Percentiles rank a stretch among this genome's conserved stretches.
phyloP scores from a whole-genome alignment of 1,139 yeast genomes.

The Arxiozyma telluris region DNA sequence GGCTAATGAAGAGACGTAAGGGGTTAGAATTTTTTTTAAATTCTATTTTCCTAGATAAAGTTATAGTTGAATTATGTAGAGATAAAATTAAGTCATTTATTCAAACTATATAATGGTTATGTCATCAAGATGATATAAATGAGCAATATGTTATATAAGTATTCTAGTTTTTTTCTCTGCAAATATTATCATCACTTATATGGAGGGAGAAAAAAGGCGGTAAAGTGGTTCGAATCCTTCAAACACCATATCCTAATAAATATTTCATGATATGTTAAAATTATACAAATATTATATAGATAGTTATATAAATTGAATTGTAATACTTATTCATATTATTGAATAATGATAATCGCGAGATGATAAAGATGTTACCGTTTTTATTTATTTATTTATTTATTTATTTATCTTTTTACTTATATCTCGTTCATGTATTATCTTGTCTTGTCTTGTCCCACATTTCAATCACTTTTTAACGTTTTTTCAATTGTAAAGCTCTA shows the following conservation, averaged over 20 bases:
- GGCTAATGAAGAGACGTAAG: conserved; percentile 25
- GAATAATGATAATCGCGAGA: not conserved
- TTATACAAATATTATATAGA: not conserved
- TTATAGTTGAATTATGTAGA: conserved; percentile 13
- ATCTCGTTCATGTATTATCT: not conserved
- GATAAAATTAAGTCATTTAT: conserved; percentile 11
- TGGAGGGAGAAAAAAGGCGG: no score
- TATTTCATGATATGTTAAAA: not conserved
- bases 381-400: no score
- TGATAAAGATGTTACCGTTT: not conserved
- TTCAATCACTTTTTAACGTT: conserved; percentile 22
- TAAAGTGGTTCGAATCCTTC: not conserved
- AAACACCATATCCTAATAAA: not conserved
- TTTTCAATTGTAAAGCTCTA: conserved; percentile 52
- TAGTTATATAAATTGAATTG: not conserved
- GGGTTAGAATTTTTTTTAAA: conserved; percentile 27
- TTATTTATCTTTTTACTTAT: no score
- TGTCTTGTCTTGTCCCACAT: no score
- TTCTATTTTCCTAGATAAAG: conserved; percentile 19
- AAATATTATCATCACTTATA: no score
- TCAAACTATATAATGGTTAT: not conserved
- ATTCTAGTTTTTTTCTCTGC: not conserved
- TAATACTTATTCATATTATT: not conserved
- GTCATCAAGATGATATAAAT: not conserved
- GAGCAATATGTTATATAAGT: not conserved